A percentile compares a stretch with the other conserved stretches of the same genome.
Conservation (phyloP, 352 stramenopile species). For the Aphanomyces invadans region DNA sequence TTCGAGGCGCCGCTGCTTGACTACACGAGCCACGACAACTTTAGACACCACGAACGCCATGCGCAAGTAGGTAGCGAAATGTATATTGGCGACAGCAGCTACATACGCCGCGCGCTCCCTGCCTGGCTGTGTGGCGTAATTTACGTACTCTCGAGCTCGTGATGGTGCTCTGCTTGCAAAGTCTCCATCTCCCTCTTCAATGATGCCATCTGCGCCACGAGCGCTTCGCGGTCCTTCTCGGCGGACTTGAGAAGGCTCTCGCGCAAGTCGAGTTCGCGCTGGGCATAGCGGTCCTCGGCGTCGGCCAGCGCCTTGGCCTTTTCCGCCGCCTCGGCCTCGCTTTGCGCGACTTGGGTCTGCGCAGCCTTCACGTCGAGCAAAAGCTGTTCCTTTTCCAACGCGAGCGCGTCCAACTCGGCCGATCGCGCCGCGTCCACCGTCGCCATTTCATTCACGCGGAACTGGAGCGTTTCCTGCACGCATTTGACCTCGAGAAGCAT, state of each 20-base stretch:
- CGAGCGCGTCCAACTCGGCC: not conserved
- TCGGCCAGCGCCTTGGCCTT: not conserved
- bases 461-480: constrained; percentile 21
- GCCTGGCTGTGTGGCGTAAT: no score
- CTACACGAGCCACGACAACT: not conserved
- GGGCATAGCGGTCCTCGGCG: not conserved
- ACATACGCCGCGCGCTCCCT: not conserved
- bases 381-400: constrained; percentile 5
- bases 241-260: not conserved
- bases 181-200: constrained; percentile 1
- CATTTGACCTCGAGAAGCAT: constrained; percentile 17
- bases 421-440: not conserved
- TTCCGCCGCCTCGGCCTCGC: constrained; percentile 6
- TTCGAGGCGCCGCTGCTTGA: constrained; percentile 8
- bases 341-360: not conserved
- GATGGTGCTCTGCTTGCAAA: constrained; percentile 7
- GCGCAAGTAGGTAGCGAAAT: no score
- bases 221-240: constrained; percentile 1
- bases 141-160: constrained; percentile 18
- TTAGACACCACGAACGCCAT: not conserved
- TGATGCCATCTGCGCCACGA: not conserved
- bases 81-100: not conserved
- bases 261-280: constrained; percentile 9
- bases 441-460: constrained; percentile 22
- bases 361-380: not conserved